Evolutionary conservation across 2,329 filamentous ascomycete genomes (phyloP), one percentile per base, ranked within the genome.

Genomic region (Cercospora sp.): DNA sequence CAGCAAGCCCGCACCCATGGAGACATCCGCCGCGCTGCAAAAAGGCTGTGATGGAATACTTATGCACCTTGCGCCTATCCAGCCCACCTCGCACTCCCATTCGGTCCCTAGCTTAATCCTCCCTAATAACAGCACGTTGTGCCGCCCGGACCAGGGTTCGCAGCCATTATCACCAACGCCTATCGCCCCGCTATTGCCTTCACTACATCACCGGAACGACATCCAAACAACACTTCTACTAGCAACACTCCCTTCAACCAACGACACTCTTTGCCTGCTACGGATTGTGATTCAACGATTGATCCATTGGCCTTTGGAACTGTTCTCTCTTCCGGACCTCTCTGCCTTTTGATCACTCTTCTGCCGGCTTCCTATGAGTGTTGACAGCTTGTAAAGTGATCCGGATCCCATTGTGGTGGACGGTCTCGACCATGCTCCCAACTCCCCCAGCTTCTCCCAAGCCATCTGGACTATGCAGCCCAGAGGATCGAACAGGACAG

Each of bases 401-500:
- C 63, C 70, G 62, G 65, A 49, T 65, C 26, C 30, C 51, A 37
- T 63, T 30, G 34, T 65, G 24, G 32, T 59, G 63, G 63, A 63
- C 55, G 57, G 61, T n/a, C n/a, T 43, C 68, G 59, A 73, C 65
- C 57, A 85, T 85, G 82, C 81, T 83, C 72, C 83, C 81, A 62
- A 85, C 84, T 66, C 84, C 84, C 59, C 84, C 84, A 73, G 77
- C 81, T 70, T 85, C 84, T 66, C 84, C 84, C 55, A 77, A 74
- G 61, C 75, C 76, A 66, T 74, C 70, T 67, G 75, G 72, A 72
- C 76, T 77, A 65, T 81, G 79, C 74, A 75, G 79, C 59, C 93
- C 94, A 51, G 92, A 97, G 86, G 92, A 94, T 78, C 89, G 93
- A 77, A 82, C 98, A 85, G 94, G 94, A 80, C 88, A 90, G 74